phyloP scores from a whole-genome alignment of 371 early-diverging fungal species.

The Apophysomyces elegans region DNA sequence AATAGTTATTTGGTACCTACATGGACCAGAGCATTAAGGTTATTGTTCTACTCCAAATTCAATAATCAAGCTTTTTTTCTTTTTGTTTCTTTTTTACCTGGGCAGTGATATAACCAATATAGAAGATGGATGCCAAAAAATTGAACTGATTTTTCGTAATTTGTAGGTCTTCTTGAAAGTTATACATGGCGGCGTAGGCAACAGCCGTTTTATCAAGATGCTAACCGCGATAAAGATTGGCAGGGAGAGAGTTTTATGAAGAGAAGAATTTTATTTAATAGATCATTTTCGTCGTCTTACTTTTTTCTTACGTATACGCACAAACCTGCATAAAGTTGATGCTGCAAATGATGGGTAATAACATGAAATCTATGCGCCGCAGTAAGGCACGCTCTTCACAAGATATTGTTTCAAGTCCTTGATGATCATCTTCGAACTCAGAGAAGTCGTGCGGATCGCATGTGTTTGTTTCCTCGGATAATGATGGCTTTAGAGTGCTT shows the following conservation, averaged over 20 bases:
- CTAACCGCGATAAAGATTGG: conserved; percentile 11
- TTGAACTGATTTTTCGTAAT: conserved; percentile 26
- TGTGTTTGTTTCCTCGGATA: background rate
- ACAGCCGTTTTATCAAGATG: conserved; percentile 42
- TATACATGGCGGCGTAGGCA: conserved; percentile 32
- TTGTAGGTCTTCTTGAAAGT: conserved; percentile 31
- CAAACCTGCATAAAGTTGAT: conserved; percentile 45
- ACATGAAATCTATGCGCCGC: conserved; percentile 36
- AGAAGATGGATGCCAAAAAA: conserved; percentile 41
- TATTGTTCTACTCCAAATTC: too few species aligned
- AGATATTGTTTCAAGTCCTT: conserved; percentile 22
- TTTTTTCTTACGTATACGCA: too few species aligned
- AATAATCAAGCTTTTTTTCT: too few species aligned
- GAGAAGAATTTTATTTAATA: too few species aligned
- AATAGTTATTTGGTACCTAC: conserved; percentile 47
- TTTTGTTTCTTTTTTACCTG: conserved; percentile 20
- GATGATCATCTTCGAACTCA: conserved; percentile 1
- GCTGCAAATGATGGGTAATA: conserved; percentile 42
- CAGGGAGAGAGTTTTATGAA: too few species aligned
- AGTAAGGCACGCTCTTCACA: conserved; percentile 40
- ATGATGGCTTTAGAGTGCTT: background rate
- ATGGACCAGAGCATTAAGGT: background rate
- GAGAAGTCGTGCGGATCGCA: conserved; percentile 10
- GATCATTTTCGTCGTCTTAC: too few species aligned
- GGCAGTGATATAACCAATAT: conserved; percentile 37